A percentile compares a stretch with the other conserved stretches of the same genome.
phyloP scores from a whole-genome alignment of 352 stramenopile species.

The Phytophthora hibernalis region DNA sequence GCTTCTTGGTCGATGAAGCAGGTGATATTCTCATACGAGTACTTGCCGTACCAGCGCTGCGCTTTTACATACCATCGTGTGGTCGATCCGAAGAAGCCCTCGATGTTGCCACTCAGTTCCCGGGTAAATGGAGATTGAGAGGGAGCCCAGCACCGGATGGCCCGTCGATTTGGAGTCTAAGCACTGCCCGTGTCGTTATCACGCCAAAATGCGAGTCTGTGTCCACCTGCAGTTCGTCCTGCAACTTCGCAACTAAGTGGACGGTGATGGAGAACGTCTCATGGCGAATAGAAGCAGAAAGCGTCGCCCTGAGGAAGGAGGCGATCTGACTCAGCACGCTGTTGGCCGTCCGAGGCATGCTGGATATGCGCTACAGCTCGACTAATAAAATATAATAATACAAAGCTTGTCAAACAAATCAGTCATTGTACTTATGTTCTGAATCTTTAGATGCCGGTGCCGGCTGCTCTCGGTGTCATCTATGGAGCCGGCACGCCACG shows the following conservation, averaged over 20 bases:
- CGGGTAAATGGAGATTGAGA: slow-evolving; percentile 4
- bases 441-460: not conserved
- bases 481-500: not conserved
- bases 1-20: not conserved
- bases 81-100: slow-evolving; percentile 1
- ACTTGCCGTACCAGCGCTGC: not conserved
- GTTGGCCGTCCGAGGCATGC: not conserved
- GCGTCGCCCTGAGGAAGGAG: not conserved
- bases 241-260: not conserved
- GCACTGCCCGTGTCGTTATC: not conserved
- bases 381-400: not conserved
- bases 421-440: not conserved
- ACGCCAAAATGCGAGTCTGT: slow-evolving; percentile 1
- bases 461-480: not conserved
- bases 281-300: not conserved
- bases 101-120: slow-evolving; percentile 6
- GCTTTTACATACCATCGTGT: not conserved
- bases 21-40: not conserved
- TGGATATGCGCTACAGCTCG: not conserved
- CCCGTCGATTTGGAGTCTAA: not conserved
- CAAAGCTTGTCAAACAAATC: not conserved
- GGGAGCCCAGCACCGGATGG: not conserved
- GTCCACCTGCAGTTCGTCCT: not conserved
- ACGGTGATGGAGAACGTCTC: not conserved
- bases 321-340: not conserved